Evolutionary conservation across 2,329 filamentous ascomycete genomes (phyloP), one percentile per base, ranked within the genome.

Genomic region (Diaporthe sp.): DNA sequence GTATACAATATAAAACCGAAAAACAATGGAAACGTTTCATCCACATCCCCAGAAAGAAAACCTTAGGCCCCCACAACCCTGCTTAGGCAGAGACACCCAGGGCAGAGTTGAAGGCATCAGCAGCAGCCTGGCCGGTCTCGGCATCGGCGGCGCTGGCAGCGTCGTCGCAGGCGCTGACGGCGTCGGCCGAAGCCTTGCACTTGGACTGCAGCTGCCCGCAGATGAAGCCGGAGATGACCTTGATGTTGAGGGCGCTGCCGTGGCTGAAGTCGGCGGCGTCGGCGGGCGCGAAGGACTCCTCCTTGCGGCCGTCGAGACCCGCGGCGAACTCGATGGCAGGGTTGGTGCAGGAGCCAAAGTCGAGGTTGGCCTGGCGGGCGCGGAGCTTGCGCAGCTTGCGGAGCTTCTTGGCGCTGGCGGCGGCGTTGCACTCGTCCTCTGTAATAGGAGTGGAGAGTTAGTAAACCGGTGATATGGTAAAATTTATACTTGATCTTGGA

Each of bases 301-400:
- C 83, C 77, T 86, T 80, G 78, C 86, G 86, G 58, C 87, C 87
- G 78, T 89, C 86, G 56, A 87, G 83, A 17, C 85, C 85, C 4
- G 77, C 77, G 39, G 85, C 86, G 81, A 90, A 90, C 71, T 82
- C 79, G 78, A 90, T 87, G 74, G 85, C 84, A 7, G 88, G 85
- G 77, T 86, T 83, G 72, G 81, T 79, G 82, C 88, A 90, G 73
- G 77, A 78, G 63, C 88, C 88, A 22, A 88, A 85, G 78, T 86
- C 82, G 44, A 82, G 78, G 10, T 77, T 78, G 35, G 78, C 78
- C 39, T 63, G 59, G 72, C 76, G 71, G 77, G 79, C 37, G 76
- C 76, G 59, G 27, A 70, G 47, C 66, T 75, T 77, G 75, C 81
- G 80, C 70, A 63, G 39, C 66, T 74, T 77, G 75, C 81, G 80